These are phyloP conservation scores for Erigeron canadensis DNA, from an alignment of 129 eudicot species.

Conservation along the genomic window DNA sequence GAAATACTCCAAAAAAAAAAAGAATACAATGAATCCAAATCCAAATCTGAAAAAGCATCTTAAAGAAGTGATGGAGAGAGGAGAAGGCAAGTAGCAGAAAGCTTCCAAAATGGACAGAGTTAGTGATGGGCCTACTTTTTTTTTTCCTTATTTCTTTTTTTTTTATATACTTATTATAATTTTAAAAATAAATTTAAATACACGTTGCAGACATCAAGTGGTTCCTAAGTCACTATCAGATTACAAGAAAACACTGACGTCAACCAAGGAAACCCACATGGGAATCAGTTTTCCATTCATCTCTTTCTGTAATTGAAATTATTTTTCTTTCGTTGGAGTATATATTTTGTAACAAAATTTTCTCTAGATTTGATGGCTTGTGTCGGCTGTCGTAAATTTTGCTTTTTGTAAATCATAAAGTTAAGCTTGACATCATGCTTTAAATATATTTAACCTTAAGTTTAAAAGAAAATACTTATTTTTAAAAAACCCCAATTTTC, in stretches of 20 bases:
- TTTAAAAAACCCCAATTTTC: too few species aligned
- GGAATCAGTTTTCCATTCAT: constrained; percentile 44
- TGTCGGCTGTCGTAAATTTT: too few species aligned
- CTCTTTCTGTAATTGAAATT: not conserved
- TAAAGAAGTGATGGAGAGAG: constrained; percentile 19
- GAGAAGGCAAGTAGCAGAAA: constrained; percentile 40
- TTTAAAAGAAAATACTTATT: too few species aligned
- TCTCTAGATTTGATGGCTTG: too few species aligned
- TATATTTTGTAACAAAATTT: not conserved
- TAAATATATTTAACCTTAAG: too few species aligned
- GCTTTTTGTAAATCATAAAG: too few species aligned
- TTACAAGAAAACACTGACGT: constrained; percentile 47
- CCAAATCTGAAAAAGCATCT: constrained; percentile 16
- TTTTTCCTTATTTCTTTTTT: too few species aligned
- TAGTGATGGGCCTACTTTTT: constrained; percentile 30
- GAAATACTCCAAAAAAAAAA: not conserved
- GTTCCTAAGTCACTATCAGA: constrained; percentile 71
- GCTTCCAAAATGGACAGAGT: constrained; percentile 39
- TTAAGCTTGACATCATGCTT: too few species aligned
- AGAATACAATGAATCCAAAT: constrained; percentile 9
- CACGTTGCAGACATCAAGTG: constrained; percentile 43
- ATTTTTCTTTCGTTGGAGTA: not conserved
- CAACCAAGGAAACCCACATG: constrained; percentile 67
- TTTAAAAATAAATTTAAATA: not conserved
- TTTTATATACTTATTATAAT: not conserved